Evolutionary conservation across 2,329 filamentous ascomycete genomes (phyloP).

Genomic region (Neospermospora avenae): DNA sequence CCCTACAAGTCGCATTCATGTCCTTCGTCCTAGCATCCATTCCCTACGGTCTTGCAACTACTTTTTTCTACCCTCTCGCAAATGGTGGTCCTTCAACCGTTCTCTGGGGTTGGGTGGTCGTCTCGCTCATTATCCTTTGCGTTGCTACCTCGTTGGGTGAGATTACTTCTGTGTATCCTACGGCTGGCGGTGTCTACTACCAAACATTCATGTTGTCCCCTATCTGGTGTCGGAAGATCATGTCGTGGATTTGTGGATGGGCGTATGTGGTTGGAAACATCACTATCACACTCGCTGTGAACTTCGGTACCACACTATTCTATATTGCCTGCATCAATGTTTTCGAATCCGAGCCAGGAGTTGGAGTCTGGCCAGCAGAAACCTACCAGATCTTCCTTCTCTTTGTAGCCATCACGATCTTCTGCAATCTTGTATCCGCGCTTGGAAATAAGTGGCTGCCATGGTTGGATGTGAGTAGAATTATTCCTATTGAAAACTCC

Average conservation of each 20-base stretch:
- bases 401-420: conserved; percentile 46
- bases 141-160: conserved; percentile 68
- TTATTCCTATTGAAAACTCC: background rate
- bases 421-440: conserved; percentile 49
- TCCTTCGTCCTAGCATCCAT: conserved; percentile 73
- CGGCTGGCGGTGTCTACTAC: conserved; percentile 72
- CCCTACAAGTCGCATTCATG: conserved; percentile 70
- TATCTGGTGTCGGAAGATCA: conserved; percentile 53
- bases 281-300: conserved; percentile 72
- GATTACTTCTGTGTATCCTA: conserved; percentile 72
- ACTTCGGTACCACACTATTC: conserved; percentile 50
- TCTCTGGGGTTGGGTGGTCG: conserved; percentile 69
- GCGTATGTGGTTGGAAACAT: conserved; percentile 73
- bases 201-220: conserved; percentile 72
- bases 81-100: conserved; percentile 66
- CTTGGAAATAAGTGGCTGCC: conserved; percentile 52
- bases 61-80: conserved; percentile 62
- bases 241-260: conserved; percentile 71
- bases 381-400: conserved; percentile 46
- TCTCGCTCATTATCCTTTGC: conserved; percentile 67
- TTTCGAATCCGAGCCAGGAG: conserved; percentile 45
- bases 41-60: conserved; percentile 64
- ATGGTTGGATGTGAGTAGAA: conserved; percentile 60
- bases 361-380: conserved; percentile 44
- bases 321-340: conserved; percentile 53